Evolutionary conservation across 257 asterid species (phyloP).

Genomic region (Gynochthodes officinalis): DNA sequence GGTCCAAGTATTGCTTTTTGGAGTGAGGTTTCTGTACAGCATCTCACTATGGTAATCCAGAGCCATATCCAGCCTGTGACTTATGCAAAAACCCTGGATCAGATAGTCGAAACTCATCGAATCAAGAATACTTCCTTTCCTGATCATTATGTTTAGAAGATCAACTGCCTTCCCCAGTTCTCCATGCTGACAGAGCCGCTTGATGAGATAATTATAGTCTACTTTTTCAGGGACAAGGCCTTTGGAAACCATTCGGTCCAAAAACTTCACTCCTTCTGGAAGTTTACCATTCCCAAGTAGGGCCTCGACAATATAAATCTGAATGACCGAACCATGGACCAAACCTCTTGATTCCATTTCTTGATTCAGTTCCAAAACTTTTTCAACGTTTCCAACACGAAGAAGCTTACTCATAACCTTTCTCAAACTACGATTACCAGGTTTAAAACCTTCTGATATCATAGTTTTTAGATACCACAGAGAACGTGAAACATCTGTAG

Average conservation of each 20-base stretch:
- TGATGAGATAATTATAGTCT: constrained; percentile 49
- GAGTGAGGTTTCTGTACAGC: constrained; percentile 47
- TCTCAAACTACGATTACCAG: constrained; percentile 60
- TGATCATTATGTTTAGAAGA: constrained; percentile 62
- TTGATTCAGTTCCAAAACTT: constrained; percentile 55
- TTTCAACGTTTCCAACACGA: constrained; percentile 33
- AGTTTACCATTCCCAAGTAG: constrained; percentile 38
- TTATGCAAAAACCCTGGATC: constrained; percentile 43
- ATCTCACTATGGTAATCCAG: constrained; percentile 72
- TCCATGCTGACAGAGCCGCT: constrained; percentile 54
- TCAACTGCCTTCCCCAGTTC: constrained; percentile 52
- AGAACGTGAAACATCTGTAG: constrained; percentile 37
- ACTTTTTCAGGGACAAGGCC: constrained; percentile 37
- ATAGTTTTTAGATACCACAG: constrained; percentile 43
- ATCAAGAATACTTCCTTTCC: constrained; percentile 47
- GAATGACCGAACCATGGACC: constrained; percentile 53
- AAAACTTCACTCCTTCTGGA: constrained; percentile 48
- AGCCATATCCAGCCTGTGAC: constrained; percentile 41
- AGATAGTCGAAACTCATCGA: constrained; percentile 53
- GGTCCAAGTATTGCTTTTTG: constrained; percentile 51
- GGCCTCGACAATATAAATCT: constrained; percentile 39
- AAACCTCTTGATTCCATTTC: constrained; percentile 69
- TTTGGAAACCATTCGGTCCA: constrained; percentile 43
- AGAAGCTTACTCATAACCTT: constrained; percentile 45
- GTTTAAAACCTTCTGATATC: constrained; percentile 51